A percentile compares a stretch with the other conserved stretches of the same genome.
These are phyloP conservation scores for Perkinsela sp. DNA, from an alignment of 208 protist genomes.

Conservation along the genomic window DNA sequence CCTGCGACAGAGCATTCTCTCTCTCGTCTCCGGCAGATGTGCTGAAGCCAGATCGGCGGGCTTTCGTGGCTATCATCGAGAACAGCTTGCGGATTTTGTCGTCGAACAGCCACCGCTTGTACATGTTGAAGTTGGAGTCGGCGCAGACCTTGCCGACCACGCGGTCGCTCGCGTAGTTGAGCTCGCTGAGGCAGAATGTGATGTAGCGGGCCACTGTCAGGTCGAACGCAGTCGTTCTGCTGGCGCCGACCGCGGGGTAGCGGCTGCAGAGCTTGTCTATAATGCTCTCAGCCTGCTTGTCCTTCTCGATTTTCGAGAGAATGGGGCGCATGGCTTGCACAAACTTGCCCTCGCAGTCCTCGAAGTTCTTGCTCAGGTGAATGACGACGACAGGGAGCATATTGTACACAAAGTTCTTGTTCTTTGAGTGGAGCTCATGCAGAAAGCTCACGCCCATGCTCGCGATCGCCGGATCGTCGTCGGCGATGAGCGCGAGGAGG, in stretches of 20 bases:
- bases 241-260: not conserved
- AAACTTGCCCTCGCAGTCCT: not conserved
- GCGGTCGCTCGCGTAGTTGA: not conserved
- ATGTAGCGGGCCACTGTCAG: not conserved
- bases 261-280: not conserved
- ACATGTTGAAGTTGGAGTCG: not conserved
- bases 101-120: not conserved
- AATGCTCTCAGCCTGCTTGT: not conserved
- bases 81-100: not conserved
- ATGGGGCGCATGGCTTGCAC: not conserved
- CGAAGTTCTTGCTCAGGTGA: not conserved
- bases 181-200: not conserved
- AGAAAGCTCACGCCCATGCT: not conserved
- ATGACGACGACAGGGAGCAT: not conserved
- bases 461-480: not conserved
- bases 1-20: not conserved
- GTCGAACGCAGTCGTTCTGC: not conserved
- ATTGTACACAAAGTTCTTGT: not conserved
- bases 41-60: not conserved
- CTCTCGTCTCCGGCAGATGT: not conserved
- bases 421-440: not conserved
- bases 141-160: not conserved
- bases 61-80: not conserved
- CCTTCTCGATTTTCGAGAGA: not conserved
- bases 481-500: not conserved